Base-by-base conservation (phyloP, 345 rosid genomes). In the Eucalyptus coolabah region DNA sequence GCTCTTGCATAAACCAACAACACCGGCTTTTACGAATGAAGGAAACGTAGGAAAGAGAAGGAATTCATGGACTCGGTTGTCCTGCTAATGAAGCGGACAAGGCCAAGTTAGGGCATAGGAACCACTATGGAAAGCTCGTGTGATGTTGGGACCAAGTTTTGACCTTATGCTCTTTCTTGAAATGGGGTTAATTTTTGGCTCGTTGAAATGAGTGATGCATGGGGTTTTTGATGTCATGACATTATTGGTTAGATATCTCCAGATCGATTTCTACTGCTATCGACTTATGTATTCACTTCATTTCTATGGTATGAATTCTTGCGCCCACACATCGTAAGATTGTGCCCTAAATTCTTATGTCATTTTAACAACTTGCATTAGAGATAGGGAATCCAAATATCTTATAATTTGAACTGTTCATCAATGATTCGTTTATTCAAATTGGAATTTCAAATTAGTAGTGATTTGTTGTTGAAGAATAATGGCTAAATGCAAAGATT, bases 1-100 rank as follows among this genome's bases (percentile, higher is more conserved):
- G 89, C 92, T 47, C 24, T 89, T 80, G 89, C 92, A 88, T 67
- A 89, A 92, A 86, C 92, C 86, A 91, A 90, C 91, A 92, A 91
- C 82, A 11, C 8, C 82, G 42, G 15, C 45, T 37, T 72, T 37
- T 19, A 37, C 82, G 28, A 19, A 72, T 11, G 82, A 72, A 72
- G 82, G 24, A 72, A 37, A 6, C 45, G 26, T 72, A 37, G 26
- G 82, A 3, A 72, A 9, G 28, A 40, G 15, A 72, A 37, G 45
- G 82, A 72, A 37, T 37, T 13, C 42, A 37, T 19, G 28, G 45
- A 72, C 15, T 72, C 83, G 47, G 42, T 37, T 37, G 83, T 37
- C 12, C 15, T 19, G 4, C 45, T 40, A 40, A 77, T 77, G 83
- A 77, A 37, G 30, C 24, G 83, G 83, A 77, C 47, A 40, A 21